Conservation (phyloP, 257 asterid species). For the Solanum pinnatisectum region DNA sequence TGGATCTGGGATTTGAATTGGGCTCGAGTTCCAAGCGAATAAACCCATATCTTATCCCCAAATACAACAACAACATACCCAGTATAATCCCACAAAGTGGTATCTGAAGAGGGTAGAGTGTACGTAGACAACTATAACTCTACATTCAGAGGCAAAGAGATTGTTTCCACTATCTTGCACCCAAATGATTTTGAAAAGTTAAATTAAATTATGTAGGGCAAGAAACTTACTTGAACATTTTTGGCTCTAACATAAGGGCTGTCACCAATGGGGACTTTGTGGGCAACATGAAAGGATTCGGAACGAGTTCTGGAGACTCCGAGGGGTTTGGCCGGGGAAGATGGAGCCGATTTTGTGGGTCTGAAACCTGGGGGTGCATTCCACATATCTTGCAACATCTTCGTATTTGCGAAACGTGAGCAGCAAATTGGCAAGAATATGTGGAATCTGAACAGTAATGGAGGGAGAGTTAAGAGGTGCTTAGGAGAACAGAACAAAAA, state of each 20-base stretch:
- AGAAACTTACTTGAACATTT: slow-evolving; percentile 69
- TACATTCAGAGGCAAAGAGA: neutral
- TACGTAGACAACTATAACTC: neutral
- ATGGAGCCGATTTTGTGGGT: slow-evolving; percentile 82
- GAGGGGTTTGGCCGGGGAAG: slow-evolving; percentile 86
- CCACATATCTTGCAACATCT: slow-evolving; percentile 86
- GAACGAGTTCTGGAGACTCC: slow-evolving; percentile 68
- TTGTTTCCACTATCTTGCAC: neutral
- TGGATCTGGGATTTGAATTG: neutral
- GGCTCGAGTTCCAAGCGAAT: neutral
- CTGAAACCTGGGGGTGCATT: slow-evolving; percentile 87
- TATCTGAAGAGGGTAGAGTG: neutral
- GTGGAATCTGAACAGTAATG: neutral
- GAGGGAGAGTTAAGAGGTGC: neutral
- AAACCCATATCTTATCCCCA: neutral
- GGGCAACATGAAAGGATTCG: slow-evolving; percentile 61
- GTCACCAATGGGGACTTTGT: slow-evolving; percentile 94
- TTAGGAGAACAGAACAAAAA: neutral
- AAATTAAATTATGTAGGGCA: neutral
- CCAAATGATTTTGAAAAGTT: neutral
- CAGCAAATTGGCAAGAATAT: neutral
- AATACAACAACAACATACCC: neutral
- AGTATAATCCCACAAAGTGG: neutral
- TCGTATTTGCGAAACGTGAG: neutral
- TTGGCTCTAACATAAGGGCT: slow-evolving; percentile 89